Evolutionary conservation across 192 early-diverging fungal genomes (phyloP), one percentile per base, ranked within the genome.

Genomic region (Helicostylum pulchrum): DNA sequence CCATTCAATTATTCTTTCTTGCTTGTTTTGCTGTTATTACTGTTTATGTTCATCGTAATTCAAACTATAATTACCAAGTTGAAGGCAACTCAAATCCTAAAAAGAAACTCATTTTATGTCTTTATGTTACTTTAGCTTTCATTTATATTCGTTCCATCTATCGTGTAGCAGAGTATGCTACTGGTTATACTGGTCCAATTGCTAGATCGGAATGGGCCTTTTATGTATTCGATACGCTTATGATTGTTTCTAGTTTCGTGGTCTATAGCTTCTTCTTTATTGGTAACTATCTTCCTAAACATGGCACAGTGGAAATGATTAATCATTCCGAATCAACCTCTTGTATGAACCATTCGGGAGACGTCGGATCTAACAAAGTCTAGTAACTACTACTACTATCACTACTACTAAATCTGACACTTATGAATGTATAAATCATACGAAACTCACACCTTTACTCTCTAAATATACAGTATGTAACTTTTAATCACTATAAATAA

Each of bases 91-190:
- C 7, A 7, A 56, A 56, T 34, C 31, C 54, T 39, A 56, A 36
- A 8, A n/a, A 39, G 4, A 11, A 30, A 1, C 3, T 56, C 30
- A 36, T 56, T 2, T 34, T 30, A 5, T 39, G n/a, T 19, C 10
- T 56, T 4, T 56, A 32, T 17, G 17, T 56, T 34, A 56, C 54
- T 12, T 39, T 56, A 3, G 10, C n/a, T 1, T 17, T 56, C 17
- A 17, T 56, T 32, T 56, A 36, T 15, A 56, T 56, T 34, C 54
- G 54, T 19, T 31, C 54, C 7, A 56, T 56, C 32, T 56, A 56
- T 32, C 54, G 54, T 39, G 54, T 56, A 17, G n/a, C 32, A 1
- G 54, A 56, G n/a, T 56, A 39, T 10, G 31, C 31, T n/a, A 17
- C 14, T 3, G 54, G 54, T 17, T 56, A 39, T 8, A 10, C n/a